A percentile compares a stretch with the other conserved stretches of the same genome.
Evolutionary conservation across 176 grass and related monocot species (phyloP).

Genomic region (Phragmites australis): DNA sequence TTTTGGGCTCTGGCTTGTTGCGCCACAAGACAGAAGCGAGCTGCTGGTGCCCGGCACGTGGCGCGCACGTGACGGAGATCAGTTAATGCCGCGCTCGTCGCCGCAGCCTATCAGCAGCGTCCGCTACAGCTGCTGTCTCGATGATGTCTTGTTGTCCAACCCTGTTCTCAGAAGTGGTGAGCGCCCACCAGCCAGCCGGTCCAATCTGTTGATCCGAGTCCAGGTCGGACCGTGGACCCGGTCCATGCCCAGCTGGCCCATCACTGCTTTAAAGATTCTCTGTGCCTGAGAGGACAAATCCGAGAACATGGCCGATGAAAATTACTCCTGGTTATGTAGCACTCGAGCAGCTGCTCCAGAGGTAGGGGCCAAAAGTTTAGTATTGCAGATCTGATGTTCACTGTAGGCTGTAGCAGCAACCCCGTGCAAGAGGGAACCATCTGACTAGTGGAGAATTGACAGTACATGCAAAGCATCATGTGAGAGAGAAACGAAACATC

Average conservation of each 20-base stretch:
- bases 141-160: slow-evolving; percentile 3
- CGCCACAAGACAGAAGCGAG: slow-evolving; percentile 29
- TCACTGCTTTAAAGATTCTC: slow-evolving; percentile 40
- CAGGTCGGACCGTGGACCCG: not conserved
- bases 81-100: slow-evolving; percentile 30
- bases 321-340: slow-evolving; percentile 29
- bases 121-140: slow-evolving; percentile 34
- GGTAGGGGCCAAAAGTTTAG: slow-evolving; percentile 40
- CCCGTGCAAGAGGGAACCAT: slow-evolving; percentile 1
- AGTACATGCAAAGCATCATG: not conserved
- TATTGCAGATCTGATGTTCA: slow-evolving; percentile 32
- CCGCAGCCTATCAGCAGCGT: not conserved
- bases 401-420: not conserved
- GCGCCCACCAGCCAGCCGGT: slow-evolving; percentile 18
- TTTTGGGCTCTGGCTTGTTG: slow-evolving; percentile 36
- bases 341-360: slow-evolving; percentile 11
- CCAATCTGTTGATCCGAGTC: too few species aligned
- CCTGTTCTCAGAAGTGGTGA: slow-evolving; percentile 18
- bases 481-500: slow-evolving; percentile 28
- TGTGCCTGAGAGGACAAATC: slow-evolving; percentile 36
- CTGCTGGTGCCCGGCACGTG: slow-evolving; percentile 38
- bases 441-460: slow-evolving; percentile 4
- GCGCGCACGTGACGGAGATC: slow-evolving; percentile 42
- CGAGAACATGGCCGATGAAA: not conserved
- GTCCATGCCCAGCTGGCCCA: slow-evolving; percentile 15